These are phyloP conservation scores for Leavenworthia alabamica DNA, from an alignment of 345 rosid species.

Conservation along the genomic window DNA sequence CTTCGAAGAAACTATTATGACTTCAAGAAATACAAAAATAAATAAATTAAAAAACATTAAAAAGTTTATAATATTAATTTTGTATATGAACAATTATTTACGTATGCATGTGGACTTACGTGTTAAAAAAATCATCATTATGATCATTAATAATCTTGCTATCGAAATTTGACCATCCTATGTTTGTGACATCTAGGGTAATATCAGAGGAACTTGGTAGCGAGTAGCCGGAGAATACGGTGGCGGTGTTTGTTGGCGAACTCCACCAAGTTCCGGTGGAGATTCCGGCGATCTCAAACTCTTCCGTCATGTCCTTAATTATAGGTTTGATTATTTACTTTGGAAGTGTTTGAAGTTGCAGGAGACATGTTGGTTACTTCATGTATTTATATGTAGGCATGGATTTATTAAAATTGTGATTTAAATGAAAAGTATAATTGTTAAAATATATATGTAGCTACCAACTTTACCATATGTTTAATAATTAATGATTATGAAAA, in stretches of 20 bases:
- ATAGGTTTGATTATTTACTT: background rate
- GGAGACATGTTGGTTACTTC: constrained; percentile 18
- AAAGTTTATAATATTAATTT: background rate
- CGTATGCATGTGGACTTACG: constrained; percentile 6
- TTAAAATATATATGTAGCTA: constrained; percentile 13
- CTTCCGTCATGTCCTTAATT: constrained; percentile 54
- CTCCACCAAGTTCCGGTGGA: constrained; percentile 74
- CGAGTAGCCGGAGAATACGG: constrained; percentile 7
- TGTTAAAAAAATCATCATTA: constrained; percentile 20
- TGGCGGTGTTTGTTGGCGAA: constrained; percentile 28
- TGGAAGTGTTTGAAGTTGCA: constrained; percentile 19
- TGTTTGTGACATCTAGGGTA: constrained; percentile 15
- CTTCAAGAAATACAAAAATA: constrained; percentile 7
- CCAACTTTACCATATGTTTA: constrained; percentile 17
- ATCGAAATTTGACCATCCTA: constrained; percentile 26
- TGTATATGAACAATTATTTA: background rate
- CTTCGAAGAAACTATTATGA: constrained; percentile 25
- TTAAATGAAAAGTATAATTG: background rate
- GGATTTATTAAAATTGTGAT: background rate
- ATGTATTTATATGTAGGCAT: constrained; percentile 28
- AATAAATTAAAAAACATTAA: background rate
- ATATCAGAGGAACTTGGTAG: constrained; percentile 12
- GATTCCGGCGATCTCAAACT: constrained; percentile 53
- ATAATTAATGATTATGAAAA: background rate
- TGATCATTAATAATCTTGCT: constrained; percentile 7